Conservation (phyloP, 192 early-diverging fungal genomes). For the Rhizoclosmatium globosum region DNA sequence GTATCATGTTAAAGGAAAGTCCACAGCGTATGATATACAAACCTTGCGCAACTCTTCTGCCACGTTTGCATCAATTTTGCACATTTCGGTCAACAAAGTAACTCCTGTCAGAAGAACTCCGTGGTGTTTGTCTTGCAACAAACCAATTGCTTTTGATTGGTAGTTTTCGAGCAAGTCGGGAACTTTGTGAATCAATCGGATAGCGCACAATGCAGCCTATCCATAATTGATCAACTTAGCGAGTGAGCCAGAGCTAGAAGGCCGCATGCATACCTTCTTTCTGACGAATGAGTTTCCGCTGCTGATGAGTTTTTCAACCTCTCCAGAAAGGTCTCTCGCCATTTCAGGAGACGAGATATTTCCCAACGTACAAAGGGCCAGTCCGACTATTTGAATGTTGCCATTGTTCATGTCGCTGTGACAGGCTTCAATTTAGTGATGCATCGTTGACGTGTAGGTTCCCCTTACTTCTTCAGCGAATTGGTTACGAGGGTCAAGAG, state of each 20-base stretch:
- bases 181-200: conserved; percentile 91
- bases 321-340: conserved; percentile 90
- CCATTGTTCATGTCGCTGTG: conserved; percentile 91
- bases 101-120: conserved; percentile 93
- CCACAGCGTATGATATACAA: neutral
- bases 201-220: conserved; percentile 90
- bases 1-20: neutral
- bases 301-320: conserved; percentile 92
- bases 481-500: conserved; percentile 97
- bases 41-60: conserved; percentile 77
- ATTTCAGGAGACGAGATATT: conserved; percentile 98
- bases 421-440: neutral
- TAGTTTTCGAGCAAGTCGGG: conserved; percentile 93
- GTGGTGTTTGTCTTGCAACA: conserved; percentile 93
- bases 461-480: conserved; percentile 93
- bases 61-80: conserved; percentile 72
- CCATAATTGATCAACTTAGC: neutral
- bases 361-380: conserved; percentile 95
- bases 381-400: conserved; percentile 97
- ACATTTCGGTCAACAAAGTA: conserved; percentile 92
- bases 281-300: conserved; percentile 93
- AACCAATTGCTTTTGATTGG: conserved; percentile 69
- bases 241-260: too few species aligned
- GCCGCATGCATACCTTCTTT: conserved; percentile 91
- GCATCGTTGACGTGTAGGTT: neutral